A percentile compares a stretch with the other conserved stretches of the same genome.
Evolutionary conservation across 2,329 filamentous ascomycete genomes (phyloP).

Genomic region (Verticillium albo-atrum): DNA sequence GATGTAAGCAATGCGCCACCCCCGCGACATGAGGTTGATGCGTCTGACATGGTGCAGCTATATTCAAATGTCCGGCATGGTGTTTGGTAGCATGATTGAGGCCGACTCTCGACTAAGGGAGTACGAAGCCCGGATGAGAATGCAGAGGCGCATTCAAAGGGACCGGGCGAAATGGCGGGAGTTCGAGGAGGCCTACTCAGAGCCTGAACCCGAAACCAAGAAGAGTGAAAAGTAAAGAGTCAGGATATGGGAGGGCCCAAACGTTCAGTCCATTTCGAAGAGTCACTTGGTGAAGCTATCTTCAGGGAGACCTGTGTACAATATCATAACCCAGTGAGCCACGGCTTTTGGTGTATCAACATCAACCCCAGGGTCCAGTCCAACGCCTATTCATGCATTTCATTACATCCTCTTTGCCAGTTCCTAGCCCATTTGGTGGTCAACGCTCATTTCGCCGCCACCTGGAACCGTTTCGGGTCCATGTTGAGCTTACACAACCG

Average conservation of each 20-base stretch:
- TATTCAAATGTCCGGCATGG: conserved; percentile 81
- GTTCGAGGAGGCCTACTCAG: conserved; percentile 57
- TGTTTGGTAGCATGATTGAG: conserved; percentile 72
- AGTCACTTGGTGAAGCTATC: not conserved
- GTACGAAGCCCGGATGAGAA: conserved; percentile 62
- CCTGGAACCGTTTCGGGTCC: conserved; percentile 76
- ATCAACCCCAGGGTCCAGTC: conserved; percentile 5
- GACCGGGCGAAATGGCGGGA: conserved; percentile 66
- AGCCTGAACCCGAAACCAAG: conserved; percentile 41
- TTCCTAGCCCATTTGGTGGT: not conserved
- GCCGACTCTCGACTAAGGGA: conserved; percentile 64
- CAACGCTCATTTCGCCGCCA: conserved; percentile 25
- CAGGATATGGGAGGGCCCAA: not conserved
- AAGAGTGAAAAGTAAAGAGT: conserved; percentile 21
- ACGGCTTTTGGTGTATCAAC: not conserved
- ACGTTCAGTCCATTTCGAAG: not conserved
- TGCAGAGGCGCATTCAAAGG: conserved; percentile 57
- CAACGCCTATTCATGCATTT: conserved; percentile 28
- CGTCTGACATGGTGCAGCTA: conserved; percentile 47
- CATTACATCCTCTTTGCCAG: not conserved
- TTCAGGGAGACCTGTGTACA: not conserved
- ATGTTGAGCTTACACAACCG: conserved; percentile 94
- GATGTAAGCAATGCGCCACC: conserved; percentile 48
- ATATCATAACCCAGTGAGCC: not conserved
- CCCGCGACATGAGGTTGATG: not conserved